Evolutionary conservation across 768 basidiomycete genomes (phyloP), one percentile per base, ranked within the genome.

Genomic region (Leccinum arenicola): DNA sequence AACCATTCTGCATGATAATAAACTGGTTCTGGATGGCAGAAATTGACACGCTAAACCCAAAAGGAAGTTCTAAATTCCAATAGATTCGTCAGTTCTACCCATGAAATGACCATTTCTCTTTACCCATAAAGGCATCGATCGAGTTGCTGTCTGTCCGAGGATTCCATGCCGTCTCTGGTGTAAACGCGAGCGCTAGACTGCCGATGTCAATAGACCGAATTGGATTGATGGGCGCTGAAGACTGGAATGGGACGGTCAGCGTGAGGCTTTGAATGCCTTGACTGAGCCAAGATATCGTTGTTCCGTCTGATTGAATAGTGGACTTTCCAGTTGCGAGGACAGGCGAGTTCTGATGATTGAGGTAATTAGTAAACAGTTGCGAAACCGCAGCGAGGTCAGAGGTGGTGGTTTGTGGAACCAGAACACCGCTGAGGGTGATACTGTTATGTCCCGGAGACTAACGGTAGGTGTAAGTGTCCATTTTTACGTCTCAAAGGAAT

Each of bases 181-280:
- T 78, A 71, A 89, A 91, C 1, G 68, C 69, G 17, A 91, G 79
- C 10, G 75, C 80, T 55, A 91, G 68, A 60, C 79, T 76, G 8
- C 83, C 85, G 40, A 91, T 89, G 12, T 75, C 71, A 62, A 91
- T 89, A n/a, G 76, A 74, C 52, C 76, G 78, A 65, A 89, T 89
- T 15, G 88, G 86, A 64, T 82, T 76, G 57, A 90, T 86, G 4
- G 82, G 77, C 2, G 66, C 67, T 33, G 61, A 66, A 45, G 81
- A 70, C 57, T 73, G 79, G 72, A 90, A 87, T 2, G 87, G 88
- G 1, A 91, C 86, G 6, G 76, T 75, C 47, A 90, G 75, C n/a
- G 69, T 66, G 19, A 91, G 78, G 25, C 78, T 77, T 64, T 82
- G 68, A 31, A 91, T 69, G 7, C 87, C 89, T 55, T 76, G 68